Base-by-base conservation (phyloP, 768 basidiomycete species). In the Tulasnella sp. region DNA sequence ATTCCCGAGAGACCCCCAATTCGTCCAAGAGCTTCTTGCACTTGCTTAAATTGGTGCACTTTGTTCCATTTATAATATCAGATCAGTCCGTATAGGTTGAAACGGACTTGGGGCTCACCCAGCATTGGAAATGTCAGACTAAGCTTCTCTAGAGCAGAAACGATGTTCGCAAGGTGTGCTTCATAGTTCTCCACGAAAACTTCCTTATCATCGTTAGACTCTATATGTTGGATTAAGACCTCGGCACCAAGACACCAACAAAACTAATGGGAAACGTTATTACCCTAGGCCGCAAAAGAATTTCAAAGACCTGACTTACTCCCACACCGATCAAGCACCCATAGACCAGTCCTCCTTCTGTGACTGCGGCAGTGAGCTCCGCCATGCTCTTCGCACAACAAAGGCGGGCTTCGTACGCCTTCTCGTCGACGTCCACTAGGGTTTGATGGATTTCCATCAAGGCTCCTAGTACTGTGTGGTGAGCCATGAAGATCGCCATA, bases 181-280 rank as follows among this genome's bases (percentile, higher is more conserved):
- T 74, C 73, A 38, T 74, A 74, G 16, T 36, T 36, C 18, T 74
- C 76, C 9, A 58, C n/a, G 10, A 31, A 36, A 24, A 18, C 8
- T 16, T 68, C 62, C 27, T 36, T 36, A 6, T 68, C 62, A 18
- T 19, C n/a, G 27, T 31, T 68, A 27, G 62, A 68, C 62, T 68
- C 62, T 12, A 75, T 48, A 40, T 77, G 76, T 8, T 77, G 36
- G 7, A 62, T 40, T 16, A 77, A 8, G 56, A 77, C 56, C 27
- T 68, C 38, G 27, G 76, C 76, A 5, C 58, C 76, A 42, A 71
- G 38, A 31, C 58, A 62, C 48, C 76, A 52, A 39, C 76, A 77
- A 68, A 56, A 77, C 76, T 76, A 16, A n/a, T 4, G 46, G 52
- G 19, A 31, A 74, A 40, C 16, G 46, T 42, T 10, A 36, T 19